Percentiles rank a stretch among this genome's conserved stretches.
Conservation (phyloP, 192 early-diverging fungal genomes). For the Backusella morwellensis region DNA sequence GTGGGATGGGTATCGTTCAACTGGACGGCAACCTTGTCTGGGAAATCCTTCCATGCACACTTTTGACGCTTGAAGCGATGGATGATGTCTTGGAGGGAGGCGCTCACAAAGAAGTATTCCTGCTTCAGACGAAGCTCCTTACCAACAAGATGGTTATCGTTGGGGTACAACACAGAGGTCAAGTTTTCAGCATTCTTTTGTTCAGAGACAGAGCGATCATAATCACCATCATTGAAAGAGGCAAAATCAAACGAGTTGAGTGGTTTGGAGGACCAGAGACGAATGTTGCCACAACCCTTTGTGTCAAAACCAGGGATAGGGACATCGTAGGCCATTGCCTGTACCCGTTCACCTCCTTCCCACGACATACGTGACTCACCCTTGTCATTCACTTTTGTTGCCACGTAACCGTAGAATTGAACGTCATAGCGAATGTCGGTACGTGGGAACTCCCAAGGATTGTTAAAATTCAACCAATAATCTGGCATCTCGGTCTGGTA, state of each 20-base stretch:
- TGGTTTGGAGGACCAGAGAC: slow-evolving; percentile 96
- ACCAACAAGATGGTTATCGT: slow-evolving; percentile 96
- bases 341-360: slow-evolving; percentile 84
- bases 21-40: slow-evolving; percentile 93
- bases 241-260: slow-evolving; percentile 84
- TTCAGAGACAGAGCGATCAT: slow-evolving; percentile 86
- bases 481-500: slow-evolving; percentile 94
- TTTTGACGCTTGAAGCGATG: slow-evolving; percentile 79
- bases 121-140: slow-evolving; percentile 97
- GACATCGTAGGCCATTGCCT: slow-evolving; percentile 95
- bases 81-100: slow-evolving; percentile 83
- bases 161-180: slow-evolving; percentile 93
- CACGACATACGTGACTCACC: slow-evolving; percentile 67
- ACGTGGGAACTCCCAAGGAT: slow-evolving; percentile 96
- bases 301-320: slow-evolving; percentile 95
- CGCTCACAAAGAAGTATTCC: slow-evolving; percentile 96
- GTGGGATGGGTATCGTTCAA: slow-evolving; percentile 99
- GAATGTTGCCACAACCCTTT: slow-evolving; percentile 94
- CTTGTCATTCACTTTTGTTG: slow-evolving; percentile 63
- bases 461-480: slow-evolving; percentile 95
- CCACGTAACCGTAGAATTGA: slow-evolving; percentile 86
- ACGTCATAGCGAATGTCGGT: slow-evolving; percentile 89
- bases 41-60: slow-evolving; percentile 85
- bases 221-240: slow-evolving; percentile 88
- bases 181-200: slow-evolving; percentile 92